A percentile compares a stretch with the other conserved stretches of the same genome.
These are phyloP conservation scores for Termitomyces sp. DNA, from an alignment of 768 basidiomycete genomes.

Conservation along the genomic window DNA sequence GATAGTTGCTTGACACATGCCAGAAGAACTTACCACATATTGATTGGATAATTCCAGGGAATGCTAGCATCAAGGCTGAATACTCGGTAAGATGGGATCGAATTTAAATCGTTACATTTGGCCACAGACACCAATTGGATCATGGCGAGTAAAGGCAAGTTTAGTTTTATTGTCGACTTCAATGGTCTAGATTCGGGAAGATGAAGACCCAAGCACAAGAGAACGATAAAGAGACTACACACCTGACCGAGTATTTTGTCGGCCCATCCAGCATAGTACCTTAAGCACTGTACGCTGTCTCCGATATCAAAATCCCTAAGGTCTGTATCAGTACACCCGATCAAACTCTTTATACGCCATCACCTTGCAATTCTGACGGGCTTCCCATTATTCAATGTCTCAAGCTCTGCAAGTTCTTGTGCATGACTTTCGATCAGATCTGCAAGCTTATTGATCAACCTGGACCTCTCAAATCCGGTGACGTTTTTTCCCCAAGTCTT, in stretches of 20 bases:
- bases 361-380: conserved; percentile 53
- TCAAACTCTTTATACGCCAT: neutral
- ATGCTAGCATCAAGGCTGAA: conserved; percentile 43
- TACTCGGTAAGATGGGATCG: neutral
- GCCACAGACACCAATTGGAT: conserved; percentile 92
- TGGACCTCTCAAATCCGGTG: conserved; percentile 76
- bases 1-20: neutral
- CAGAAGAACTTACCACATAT: conserved; percentile 59
- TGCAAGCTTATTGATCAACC: conserved; percentile 79
- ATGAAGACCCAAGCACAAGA: conserved; percentile 1
- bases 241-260: conserved; percentile 92
- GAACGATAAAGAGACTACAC: conserved; percentile 12
- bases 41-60: conserved; percentile 92
- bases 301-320: conserved; percentile 75
- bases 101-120: conserved; percentile 58
- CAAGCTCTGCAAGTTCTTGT: conserved; percentile 78
- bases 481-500: conserved; percentile 89
- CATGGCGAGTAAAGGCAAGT: conserved; percentile 80
- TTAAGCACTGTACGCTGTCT: conserved; percentile 70
- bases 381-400: conserved; percentile 89
- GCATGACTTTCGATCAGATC: conserved; percentile 86
- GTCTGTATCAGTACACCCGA: neutral
- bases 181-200: conserved; percentile 49
- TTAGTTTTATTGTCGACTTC: conserved; percentile 79
- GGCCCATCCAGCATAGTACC: conserved; percentile 95